Conservation (phyloP, 2,329 filamentous ascomycete genomes). For the Uncinocarpus reesii region DNA sequence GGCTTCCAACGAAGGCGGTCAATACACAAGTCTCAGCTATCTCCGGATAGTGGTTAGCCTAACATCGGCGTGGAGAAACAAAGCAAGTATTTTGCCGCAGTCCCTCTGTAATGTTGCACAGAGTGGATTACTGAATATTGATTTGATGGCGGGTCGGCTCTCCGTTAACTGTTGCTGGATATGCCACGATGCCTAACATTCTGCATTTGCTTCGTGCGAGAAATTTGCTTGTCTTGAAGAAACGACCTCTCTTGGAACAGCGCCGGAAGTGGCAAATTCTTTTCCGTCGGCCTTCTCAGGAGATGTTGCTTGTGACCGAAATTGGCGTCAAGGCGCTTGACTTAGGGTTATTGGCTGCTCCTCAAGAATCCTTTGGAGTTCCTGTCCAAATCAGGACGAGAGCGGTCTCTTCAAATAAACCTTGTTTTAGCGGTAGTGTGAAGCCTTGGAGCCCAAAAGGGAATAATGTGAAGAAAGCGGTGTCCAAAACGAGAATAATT, state of each 20-base stretch:
- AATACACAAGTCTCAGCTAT: not conserved
- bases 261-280: no score
- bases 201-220: not conserved
- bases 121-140: not conserved
- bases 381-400: no score
- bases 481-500: not conserved
- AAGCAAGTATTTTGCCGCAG: not conserved
- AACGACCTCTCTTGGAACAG: not conserved
- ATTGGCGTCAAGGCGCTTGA: not conserved
- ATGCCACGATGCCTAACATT: not conserved
- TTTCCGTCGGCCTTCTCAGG: not conserved
- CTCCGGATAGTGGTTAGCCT: not conserved
- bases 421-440: not conserved
- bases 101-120: not conserved
- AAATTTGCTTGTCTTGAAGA: not conserved
- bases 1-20: not conserved
- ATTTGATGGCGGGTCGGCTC: not conserved
- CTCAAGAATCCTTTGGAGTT: no score
- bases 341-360: not conserved
- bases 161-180: not conserved
- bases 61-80: not conserved
- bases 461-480: not conserved
- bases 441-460: not conserved
- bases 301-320: no score
- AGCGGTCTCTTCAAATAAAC: no score